Percentiles rank a stretch among this genome's conserved stretches.
Conservation (phyloP, 371 early-diverging fungal species). For the Mucor saturninus region DNA sequence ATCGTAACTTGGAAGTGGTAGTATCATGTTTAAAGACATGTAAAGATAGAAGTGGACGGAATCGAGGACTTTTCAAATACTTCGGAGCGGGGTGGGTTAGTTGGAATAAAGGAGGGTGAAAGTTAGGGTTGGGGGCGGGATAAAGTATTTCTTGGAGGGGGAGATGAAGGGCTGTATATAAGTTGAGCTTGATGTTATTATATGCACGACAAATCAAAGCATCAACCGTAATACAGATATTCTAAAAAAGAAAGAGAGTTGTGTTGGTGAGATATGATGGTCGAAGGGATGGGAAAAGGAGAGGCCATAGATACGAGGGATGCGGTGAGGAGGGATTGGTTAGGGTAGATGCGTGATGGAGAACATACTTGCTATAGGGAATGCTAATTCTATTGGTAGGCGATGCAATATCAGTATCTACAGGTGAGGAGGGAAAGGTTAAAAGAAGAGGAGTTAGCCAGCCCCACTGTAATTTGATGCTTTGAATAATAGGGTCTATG, state of each 20-base stretch:
- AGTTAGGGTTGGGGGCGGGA: no score
- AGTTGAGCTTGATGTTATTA: not conserved
- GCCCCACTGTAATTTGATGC: constrained; percentile 14
- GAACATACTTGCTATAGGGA: not conserved
- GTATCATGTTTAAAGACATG: not conserved
- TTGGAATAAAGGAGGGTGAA: not conserved
- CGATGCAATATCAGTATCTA: not conserved
- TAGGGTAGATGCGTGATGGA: not conserved
- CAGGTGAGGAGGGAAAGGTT: not conserved
- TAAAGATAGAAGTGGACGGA: not conserved
- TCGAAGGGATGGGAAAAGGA: not conserved
- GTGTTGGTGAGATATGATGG: not conserved
- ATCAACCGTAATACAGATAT: not conserved
- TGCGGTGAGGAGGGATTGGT: not conserved
- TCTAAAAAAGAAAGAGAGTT: not conserved
- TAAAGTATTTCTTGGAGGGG: not conserved
- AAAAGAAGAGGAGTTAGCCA: constrained; percentile 22
- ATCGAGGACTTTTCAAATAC: not conserved
- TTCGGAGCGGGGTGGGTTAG: not conserved
- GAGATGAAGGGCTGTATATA: not conserved
- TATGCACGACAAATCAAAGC: not conserved
- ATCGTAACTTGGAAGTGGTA: not conserved
- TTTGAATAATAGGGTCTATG: constrained; percentile 17
- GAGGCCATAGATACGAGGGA: not conserved
- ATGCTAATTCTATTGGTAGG: not conserved